These are phyloP conservation scores for Claviceps humidiphila DNA, from an alignment of 2,329 filamentous ascomycete species.

Conservation along the genomic window DNA sequence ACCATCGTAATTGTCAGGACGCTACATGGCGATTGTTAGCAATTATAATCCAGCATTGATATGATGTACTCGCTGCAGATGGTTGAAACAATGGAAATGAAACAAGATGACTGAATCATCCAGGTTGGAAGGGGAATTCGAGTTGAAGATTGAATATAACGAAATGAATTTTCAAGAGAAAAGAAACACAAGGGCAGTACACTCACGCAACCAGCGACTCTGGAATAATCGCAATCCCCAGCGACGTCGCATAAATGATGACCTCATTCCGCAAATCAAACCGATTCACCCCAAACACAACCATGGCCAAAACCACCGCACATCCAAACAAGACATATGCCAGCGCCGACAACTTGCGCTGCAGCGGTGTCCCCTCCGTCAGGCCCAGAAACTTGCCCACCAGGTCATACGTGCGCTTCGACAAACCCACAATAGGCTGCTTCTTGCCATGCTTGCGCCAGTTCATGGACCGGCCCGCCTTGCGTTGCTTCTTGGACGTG, in stretches of 20 bases:
- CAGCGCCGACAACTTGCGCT: slow-evolving; percentile 64
- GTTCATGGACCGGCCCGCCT: slow-evolving; percentile 41
- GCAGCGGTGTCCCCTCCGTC: slow-evolving; percentile 60
- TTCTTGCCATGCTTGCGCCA: slow-evolving; percentile 39
- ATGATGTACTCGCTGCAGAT: too few species aligned
- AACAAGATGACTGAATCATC: too few species aligned
- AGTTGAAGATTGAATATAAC: neutral
- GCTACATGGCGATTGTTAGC: slow-evolving; percentile 10
- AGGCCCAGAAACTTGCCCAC: slow-evolving; percentile 46
- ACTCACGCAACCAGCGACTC: slow-evolving; percentile 50
- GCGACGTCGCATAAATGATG: slow-evolving; percentile 43
- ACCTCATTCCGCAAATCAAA: slow-evolving; percentile 38
- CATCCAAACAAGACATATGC: slow-evolving; percentile 65
- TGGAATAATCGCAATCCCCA: slow-evolving; percentile 49
- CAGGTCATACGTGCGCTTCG: slow-evolving; percentile 33
- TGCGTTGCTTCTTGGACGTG: slow-evolving; percentile 37
- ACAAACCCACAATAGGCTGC: slow-evolving; percentile 32
- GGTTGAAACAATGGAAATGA: too few species aligned
- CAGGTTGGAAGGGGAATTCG: too few species aligned
- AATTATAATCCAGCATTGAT: too few species aligned
- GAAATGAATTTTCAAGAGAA: neutral
- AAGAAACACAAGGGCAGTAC: slow-evolving; percentile 3
- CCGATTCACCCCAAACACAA: slow-evolving; percentile 45
- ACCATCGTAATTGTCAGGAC: slow-evolving; percentile 61
- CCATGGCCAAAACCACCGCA: slow-evolving; percentile 43